Base-by-base conservation (phyloP, 371 early-diverging fungal species). In the Rhizopus microsporus region DNA sequence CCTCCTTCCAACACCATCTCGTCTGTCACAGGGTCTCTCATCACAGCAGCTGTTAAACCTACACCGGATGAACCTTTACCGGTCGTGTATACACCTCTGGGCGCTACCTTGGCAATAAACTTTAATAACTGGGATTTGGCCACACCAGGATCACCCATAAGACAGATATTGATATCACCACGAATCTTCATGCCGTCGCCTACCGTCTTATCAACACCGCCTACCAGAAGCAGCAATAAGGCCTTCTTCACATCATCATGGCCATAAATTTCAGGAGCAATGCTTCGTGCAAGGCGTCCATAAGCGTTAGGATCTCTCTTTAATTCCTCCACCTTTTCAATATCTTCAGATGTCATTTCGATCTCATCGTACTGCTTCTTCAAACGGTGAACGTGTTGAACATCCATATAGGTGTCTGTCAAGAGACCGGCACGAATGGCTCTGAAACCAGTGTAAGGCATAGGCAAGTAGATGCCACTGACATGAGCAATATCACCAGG, bases 101-200 rank as follows among this genome's bases (percentile, higher is more conserved):
- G 93, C 8, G 91, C 91, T 4, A 89, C 88, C 68, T 92, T 89
- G 69, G 88, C 78, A 59, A 95, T 87, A 54, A 91, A 94, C 65
- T 93, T 93, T 43, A 97, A 68, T 54, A 97, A 72, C 69, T 97
- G 97, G 3, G 92, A 92, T 75, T 97, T 97, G 60, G 97, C 96
- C 49, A 97, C 95, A 74, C 98, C 98, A 55, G 99, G 99, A 77
- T 98, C 97, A 66, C 99, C 99, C 90, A 99, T 97, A 62, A 99
- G 75, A 60, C 95, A 93, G 29, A 99, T 77, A 74, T 99, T 98
- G 66, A 99, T 88, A 68, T 99, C 98, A 58, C 79, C 94, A 75
- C 95, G 88, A 63, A 94, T 93, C 69, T 90, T 91, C 91, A 94
- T 94, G 34, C 95, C 94, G 56, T 95, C 95, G n/a, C 83, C 82